Percentiles rank a stretch among this genome's conserved stretches.
These are phyloP conservation scores for Vanrija humicola DNA, from an alignment of 1,284 basidiomycete genomes.

Conservation along the genomic window DNA sequence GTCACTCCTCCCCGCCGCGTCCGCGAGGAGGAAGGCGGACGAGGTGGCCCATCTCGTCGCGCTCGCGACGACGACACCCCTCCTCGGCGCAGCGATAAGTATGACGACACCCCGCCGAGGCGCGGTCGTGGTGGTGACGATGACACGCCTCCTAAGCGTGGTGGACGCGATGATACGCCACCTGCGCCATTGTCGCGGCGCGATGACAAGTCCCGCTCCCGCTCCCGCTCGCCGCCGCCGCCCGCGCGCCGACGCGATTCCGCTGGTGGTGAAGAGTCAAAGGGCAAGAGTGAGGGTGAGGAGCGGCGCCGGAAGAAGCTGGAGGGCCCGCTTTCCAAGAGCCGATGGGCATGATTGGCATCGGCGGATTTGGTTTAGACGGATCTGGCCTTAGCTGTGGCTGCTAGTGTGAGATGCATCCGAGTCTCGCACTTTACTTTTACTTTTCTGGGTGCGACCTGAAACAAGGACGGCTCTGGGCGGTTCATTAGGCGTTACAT, in stretches of 20 bases:
- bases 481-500: no score
- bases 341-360: conserved; percentile 14
- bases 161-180: not conserved
- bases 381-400: no score
- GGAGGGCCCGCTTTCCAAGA: conserved; percentile 13
- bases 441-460: no score
- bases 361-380: no score
- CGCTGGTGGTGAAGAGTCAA: not conserved
- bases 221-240: conserved; percentile 3
- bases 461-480: no score
- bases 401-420: no score
- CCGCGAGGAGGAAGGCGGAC: conserved; percentile 6
- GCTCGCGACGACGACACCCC: conserved; percentile 5
- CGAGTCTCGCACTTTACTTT: no score
- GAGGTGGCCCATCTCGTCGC: not conserved
- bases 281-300: not conserved
- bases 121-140: not conserved
- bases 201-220: not conserved
- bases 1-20: conserved; percentile 1
- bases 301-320: conserved; percentile 9
- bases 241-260: not conserved
- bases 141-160: not conserved
- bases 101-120: not conserved
- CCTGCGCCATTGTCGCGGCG: not conserved
- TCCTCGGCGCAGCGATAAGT: not conserved